Evolutionary conservation across 257 asterid genomes (phyloP).

Genomic region (Petunia secreta): DNA sequence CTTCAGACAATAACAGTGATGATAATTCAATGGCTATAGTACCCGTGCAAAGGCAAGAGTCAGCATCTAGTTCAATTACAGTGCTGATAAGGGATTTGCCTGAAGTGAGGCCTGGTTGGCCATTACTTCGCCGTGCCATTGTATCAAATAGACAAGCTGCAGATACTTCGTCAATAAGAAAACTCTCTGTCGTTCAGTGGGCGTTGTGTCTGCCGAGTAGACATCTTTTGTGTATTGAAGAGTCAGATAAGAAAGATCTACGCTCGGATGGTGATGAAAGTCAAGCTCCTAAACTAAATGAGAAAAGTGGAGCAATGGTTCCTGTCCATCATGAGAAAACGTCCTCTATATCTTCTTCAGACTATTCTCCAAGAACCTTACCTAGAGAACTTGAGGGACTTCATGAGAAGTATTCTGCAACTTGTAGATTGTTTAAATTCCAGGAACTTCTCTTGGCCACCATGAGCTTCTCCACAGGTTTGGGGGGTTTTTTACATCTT

Average conservation of each 20-base stretch:
- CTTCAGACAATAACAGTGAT: slow-evolving; percentile 37
- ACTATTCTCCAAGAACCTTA: slow-evolving; percentile 39
- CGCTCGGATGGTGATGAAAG: slow-evolving; percentile 37
- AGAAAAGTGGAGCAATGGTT: slow-evolving; percentile 73
- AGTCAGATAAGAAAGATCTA: slow-evolving; percentile 39
- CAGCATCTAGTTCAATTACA: slow-evolving; percentile 58
- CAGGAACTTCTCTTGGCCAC: slow-evolving; percentile 79
- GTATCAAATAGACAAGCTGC: slow-evolving; percentile 39
- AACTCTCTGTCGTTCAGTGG: slow-evolving; percentile 88
- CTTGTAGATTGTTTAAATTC: slow-evolving; percentile 72
- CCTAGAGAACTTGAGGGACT: slow-evolving; percentile 73
- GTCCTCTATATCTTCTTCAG: slow-evolving; percentile 46
- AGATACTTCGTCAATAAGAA: slow-evolving; percentile 40
- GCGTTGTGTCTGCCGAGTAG: slow-evolving; percentile 76
- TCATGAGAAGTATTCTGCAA: slow-evolving; percentile 83
- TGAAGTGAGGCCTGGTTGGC: slow-evolving; percentile 92
- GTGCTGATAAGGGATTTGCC: slow-evolving; percentile 58
- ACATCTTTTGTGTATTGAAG: slow-evolving; percentile 50
- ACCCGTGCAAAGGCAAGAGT: slow-evolving; percentile 61
- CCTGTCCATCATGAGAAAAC: slow-evolving; percentile 44
- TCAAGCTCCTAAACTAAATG: slow-evolving; percentile 46
- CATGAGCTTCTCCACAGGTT: slow-evolving; percentile 26
- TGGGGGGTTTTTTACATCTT: not conserved
- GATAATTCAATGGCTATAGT: slow-evolving; percentile 71
- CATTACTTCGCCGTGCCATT: slow-evolving; percentile 73